Base-by-base conservation (phyloP, 1,284 basidiomycete genomes). In the Polyporus tsugae region DNA sequence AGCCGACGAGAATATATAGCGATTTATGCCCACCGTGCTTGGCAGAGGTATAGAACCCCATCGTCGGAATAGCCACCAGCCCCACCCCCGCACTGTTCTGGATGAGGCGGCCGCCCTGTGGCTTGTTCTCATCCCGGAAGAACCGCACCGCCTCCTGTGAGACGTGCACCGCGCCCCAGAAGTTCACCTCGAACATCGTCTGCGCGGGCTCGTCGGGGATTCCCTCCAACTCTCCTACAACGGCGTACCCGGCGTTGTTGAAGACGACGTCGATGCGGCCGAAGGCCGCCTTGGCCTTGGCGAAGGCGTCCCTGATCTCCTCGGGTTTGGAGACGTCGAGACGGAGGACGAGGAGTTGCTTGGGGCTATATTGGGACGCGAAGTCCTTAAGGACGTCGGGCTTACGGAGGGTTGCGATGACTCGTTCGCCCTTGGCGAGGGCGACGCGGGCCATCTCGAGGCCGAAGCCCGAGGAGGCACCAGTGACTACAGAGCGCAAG, bases 231-330 rank as follows among this genome's bases (percentile, higher is more conserved):
- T 74, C 74, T 19, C 66, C 70, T 4, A 62, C 17, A 11, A 72
- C 36, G 10, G 64, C 67, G 53, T 65, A 70, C 4, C 78, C 82
- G 6, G 84, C 84, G 58, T 85, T 85, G 74, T 82, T 85, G 71
- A 82, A 77, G 7, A 85, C 80, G 33, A 85, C 78, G 64, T 84
- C 83, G 29, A 84, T 66, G 33, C 81, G 75, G 7, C 82, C 83
- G 70, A 84, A 84, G 35, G 73, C 70, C 1, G 70, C 69, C 59
- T 78, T 76, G 7, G 80, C 78, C 42, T 71, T 72, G 9, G 70
- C 70, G 59, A 85, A 84, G 1, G 82, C 83, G 4, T 55, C 70
- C 5, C 61, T 59, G 36, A 81, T 78, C 25, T 80, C 75, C 17
- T 64, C 73, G 42, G 49, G 68, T 6, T 76, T 70, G 36, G 76